Evolutionary conservation across 345 rosid genomes (phyloP).

Genomic region (Citrus hindsii): DNA sequence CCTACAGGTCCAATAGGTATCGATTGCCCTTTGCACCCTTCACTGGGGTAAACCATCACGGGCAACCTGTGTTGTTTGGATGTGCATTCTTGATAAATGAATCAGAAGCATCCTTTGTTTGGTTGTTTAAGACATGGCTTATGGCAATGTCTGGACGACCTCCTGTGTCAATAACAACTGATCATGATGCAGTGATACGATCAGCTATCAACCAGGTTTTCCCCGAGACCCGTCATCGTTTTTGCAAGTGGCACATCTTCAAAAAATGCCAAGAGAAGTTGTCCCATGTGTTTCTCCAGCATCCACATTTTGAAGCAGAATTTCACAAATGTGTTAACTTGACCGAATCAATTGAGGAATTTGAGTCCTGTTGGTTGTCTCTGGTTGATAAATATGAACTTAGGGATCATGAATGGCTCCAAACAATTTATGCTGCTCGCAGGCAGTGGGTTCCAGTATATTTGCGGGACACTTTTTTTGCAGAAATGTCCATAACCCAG

Average conservation of each 20-base stretch:
- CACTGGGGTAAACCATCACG: constrained; percentile 62
- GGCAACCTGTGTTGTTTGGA: constrained; percentile 55
- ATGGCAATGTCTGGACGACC: constrained; percentile 43
- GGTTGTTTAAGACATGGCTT: constrained; percentile 55
- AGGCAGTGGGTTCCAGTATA: constrained; percentile 58
- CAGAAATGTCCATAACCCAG: constrained; percentile 49
- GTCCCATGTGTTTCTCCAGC: constrained; percentile 36
- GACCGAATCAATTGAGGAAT: constrained; percentile 51
- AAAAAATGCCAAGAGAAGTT: constrained; percentile 49
- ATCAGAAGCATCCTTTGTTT: constrained; percentile 44
- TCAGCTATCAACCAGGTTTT: constrained; percentile 43
- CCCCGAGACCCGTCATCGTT: constrained; percentile 45
- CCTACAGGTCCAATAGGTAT: constrained; percentile 45
- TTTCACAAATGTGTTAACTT: constrained; percentile 48
- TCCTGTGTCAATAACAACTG: constrained; percentile 47
- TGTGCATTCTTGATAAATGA: constrained; percentile 52
- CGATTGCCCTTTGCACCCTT: constrained; percentile 56
- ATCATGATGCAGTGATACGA: constrained; percentile 41
- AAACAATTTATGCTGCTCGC: constrained; percentile 38
- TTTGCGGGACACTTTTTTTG: constrained; percentile 46
- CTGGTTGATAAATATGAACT: constrained; percentile 44
- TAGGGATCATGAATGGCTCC: constrained; percentile 53
- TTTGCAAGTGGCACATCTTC: constrained; percentile 50
- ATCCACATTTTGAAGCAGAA: constrained; percentile 50
- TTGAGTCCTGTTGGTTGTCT: constrained; percentile 49